Conservation (phyloP, 805 yeast species). For the Cyberlindnera maritima region DNA sequence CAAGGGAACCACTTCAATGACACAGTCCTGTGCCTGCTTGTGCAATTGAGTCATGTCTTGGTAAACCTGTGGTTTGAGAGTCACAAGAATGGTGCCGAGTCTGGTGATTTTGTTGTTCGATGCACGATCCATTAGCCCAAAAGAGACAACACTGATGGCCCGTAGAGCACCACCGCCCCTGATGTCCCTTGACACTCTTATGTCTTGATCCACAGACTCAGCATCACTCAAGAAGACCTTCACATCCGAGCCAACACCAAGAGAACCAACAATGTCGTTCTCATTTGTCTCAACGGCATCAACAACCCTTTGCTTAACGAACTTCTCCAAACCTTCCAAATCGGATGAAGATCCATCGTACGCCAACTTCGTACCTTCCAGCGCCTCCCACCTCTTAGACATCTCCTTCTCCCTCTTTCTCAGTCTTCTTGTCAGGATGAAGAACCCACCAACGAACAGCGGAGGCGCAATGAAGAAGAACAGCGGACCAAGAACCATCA, state of each 20-base stretch:
- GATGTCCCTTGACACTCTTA: slow-evolving; percentile 9
- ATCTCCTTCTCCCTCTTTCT: slow-evolving; percentile 16
- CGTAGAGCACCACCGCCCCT: slow-evolving; percentile 13
- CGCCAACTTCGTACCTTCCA: slow-evolving; percentile 17
- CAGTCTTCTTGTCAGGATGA: slow-evolving; percentile 10
- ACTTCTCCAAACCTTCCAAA: slow-evolving; percentile 11
- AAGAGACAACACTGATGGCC: slow-evolving; percentile 19
- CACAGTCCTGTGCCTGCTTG: slow-evolving; percentile 2
- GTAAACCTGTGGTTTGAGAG: slow-evolving; percentile 16
- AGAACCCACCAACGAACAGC: slow-evolving; percentile 20
- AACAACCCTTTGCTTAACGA: slow-evolving; percentile 15
- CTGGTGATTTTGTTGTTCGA: slow-evolving; percentile 5
- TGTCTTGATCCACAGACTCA: slow-evolving; percentile 23
- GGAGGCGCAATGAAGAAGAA: slow-evolving; percentile 26
- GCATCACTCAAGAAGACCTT: slow-evolving; percentile 13
- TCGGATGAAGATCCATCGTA: slow-evolving; percentile 19
- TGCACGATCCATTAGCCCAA: slow-evolving; percentile 19
- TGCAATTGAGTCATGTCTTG: slow-evolving; percentile 7
- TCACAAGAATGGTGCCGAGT: slow-evolving; percentile 17
- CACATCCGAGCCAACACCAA: slow-evolving; percentile 7
- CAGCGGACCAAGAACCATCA: slow-evolving; percentile 21
- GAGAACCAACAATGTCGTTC: slow-evolving; percentile 7
- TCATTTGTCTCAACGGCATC: slow-evolving; percentile 23
- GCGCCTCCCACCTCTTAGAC: slow-evolving; percentile 14
- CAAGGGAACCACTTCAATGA: slow-evolving; percentile 15